These are phyloP conservation scores for Nyssa sinensis DNA, from an alignment of 148 eudicot species.

Conservation along the genomic window DNA sequence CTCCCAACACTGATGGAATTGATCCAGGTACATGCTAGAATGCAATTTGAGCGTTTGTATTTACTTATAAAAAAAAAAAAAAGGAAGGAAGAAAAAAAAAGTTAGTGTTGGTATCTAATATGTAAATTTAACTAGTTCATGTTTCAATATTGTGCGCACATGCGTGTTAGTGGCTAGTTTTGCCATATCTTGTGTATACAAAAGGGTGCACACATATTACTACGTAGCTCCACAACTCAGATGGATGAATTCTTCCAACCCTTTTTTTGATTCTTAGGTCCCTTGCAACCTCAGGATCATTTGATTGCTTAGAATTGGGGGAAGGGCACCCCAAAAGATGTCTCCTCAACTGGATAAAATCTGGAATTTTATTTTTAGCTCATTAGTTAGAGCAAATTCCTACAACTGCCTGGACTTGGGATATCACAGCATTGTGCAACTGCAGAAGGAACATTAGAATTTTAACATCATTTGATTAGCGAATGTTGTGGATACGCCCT, in stretches of 20 bases:
- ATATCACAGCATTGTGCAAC: too few relatives aligned
- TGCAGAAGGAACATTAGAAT: too few relatives aligned
- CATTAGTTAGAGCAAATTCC: too few relatives aligned
- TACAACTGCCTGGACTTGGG: too few relatives aligned
- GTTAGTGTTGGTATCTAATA: too few relatives aligned
- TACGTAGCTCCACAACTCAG: neutral
- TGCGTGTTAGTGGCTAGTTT: neutral
- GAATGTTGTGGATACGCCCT: too few relatives aligned
- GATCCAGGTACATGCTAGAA: slow-evolving; percentile 80
- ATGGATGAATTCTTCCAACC: neutral
- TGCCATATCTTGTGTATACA: neutral
- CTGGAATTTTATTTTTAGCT: neutral
- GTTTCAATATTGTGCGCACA: neutral
- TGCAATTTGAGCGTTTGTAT: too few relatives aligned
- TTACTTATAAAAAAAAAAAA: too few relatives aligned
- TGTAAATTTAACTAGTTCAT: neutral
- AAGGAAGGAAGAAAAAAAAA: too few relatives aligned
- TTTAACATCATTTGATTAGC: too few relatives aligned
- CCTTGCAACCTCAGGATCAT: neutral
- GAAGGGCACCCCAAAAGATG: neutral
- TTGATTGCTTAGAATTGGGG: neutral
- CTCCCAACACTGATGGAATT: slow-evolving; percentile 95
- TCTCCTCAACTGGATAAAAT: neutral
- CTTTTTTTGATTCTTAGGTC: neutral
- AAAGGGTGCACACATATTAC: neutral